Percentiles rank a stretch among this genome's conserved stretches.
Evolutionary conservation across 2,329 filamentous ascomycete genomes (phyloP).

Genomic region (Fusarium azukiicola): DNA sequence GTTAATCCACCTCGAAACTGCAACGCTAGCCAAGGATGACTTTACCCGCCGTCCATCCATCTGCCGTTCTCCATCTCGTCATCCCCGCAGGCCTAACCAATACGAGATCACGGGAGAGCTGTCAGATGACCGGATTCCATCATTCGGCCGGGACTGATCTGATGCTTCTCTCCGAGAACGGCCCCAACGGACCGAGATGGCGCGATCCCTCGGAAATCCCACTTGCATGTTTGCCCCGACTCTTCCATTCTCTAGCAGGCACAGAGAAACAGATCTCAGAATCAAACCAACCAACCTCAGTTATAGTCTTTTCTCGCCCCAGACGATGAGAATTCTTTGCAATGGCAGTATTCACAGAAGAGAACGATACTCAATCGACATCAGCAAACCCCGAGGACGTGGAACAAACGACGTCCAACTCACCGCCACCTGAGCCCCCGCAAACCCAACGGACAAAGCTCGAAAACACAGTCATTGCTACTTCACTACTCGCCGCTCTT

Average conservation of each 20-base stretch:
- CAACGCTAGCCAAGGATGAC: constrained; percentile 11
- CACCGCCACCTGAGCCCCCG: not conserved
- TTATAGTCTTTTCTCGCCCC: too few species aligned
- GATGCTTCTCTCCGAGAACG: constrained; percentile 9
- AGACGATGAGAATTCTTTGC: not conserved
- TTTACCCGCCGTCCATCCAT: not conserved
- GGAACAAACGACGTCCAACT: not conserved
- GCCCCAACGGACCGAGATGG: not conserved
- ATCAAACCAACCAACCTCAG: too few species aligned
- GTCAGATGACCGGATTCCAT: constrained; percentile 9
- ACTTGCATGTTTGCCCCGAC: not conserved
- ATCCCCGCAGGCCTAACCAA: constrained; percentile 12
- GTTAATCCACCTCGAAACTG: not conserved
- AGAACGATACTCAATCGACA: not conserved
- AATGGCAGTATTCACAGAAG: not conserved
- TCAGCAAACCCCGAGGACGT: not conserved
- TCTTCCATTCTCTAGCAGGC: not conserved
- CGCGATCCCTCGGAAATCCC: constrained; percentile 10
- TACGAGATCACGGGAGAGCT: not conserved
- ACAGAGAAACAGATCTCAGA: not conserved
- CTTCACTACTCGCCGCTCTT: not conserved
- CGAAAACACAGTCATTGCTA: not conserved
- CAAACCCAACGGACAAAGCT: constrained; percentile 1
- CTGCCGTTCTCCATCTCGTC: not conserved
- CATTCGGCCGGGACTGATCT: not conserved